These are phyloP conservation scores for Quillaja saponaria DNA, from an alignment of 306 rosid genomes.

Conservation along the genomic window DNA sequence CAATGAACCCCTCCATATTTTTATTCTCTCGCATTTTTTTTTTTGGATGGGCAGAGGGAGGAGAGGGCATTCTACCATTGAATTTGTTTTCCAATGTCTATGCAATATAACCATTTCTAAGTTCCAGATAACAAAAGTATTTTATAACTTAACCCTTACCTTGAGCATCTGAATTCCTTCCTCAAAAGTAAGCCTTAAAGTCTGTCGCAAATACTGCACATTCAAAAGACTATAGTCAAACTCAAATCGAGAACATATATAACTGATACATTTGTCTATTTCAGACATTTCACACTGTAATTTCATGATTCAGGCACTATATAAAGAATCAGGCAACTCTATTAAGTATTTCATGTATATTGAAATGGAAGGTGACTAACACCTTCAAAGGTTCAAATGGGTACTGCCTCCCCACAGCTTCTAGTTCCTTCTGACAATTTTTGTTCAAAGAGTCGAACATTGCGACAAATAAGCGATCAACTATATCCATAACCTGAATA, in stretches of 20 bases:
- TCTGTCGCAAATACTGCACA: slow-evolving; percentile 79
- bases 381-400: slow-evolving; percentile 97
- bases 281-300: slow-evolving; percentile 3
- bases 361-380: background rate
- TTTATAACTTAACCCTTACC: no score
- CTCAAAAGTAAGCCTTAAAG: slow-evolving; percentile 77
- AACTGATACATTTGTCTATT: slow-evolving; percentile 3
- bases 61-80: no score
- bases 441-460: slow-evolving; percentile 74
- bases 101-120: no score
- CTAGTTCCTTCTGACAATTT: slow-evolving; percentile 65
- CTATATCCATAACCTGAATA: slow-evolving; percentile 83
- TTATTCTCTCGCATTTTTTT: no score
- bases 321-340: background rate
- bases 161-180: slow-evolving; percentile 95
- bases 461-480: slow-evolving; percentile 66
- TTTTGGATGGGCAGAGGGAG: no score
- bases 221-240: slow-evolving; percentile 28
- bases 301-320: background rate
- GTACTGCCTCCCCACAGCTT: slow-evolving; percentile 74
- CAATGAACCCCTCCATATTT: no score
- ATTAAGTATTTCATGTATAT: background rate
- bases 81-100: no score
- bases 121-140: no score
- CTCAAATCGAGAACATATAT: slow-evolving; percentile 10